Evolutionary conservation across 2,329 filamentous ascomycete genomes (phyloP).

Genomic region (Helicocarpus griseus): DNA sequence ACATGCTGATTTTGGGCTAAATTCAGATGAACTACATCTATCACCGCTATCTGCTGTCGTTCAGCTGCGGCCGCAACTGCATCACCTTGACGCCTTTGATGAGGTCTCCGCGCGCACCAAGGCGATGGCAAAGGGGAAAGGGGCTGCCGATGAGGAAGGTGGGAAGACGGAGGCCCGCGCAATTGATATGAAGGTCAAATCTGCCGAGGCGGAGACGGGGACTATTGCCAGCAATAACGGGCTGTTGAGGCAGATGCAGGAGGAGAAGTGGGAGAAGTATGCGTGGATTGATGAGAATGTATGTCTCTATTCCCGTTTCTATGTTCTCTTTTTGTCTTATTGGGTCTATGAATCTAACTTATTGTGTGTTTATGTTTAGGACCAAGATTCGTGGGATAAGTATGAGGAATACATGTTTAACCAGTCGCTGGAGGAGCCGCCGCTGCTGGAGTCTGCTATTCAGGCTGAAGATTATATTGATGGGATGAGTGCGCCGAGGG

Average conservation of each 20-base stretch:
- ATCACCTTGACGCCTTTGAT: conserved; percentile 77
- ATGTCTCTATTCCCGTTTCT: too few relatives aligned
- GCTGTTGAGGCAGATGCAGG: conserved; percentile 66
- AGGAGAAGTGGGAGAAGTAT: conserved; percentile 71
- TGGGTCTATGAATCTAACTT: not conserved
- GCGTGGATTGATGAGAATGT: conserved; percentile 60
- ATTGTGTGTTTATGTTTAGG: conserved; percentile 20
- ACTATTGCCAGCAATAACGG: conserved; percentile 62
- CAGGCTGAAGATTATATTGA: conserved; percentile 53
- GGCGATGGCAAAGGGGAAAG: conserved; percentile 24
- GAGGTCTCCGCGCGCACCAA: conserved; percentile 46
- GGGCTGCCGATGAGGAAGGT: conserved; percentile 35
- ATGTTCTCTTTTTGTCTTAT: too few relatives aligned
- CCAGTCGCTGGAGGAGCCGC: conserved; percentile 33
- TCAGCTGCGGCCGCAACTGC: conserved; percentile 82
- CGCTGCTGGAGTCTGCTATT: conserved; percentile 45
- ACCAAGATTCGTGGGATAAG: conserved; percentile 61
- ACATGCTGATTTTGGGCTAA: not conserved
- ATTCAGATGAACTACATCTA: conserved; percentile 74
- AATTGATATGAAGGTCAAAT: conserved; percentile 81
- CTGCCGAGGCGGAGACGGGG: conserved; percentile 54
- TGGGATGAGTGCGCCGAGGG: conserved; percentile 48
- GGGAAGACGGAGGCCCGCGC: conserved; percentile 53
- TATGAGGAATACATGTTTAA: conserved; percentile 65
- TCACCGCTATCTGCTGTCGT: conserved; percentile 75